Conservation (phyloP, 768 basidiomycete species). For the Serpula lacrymans region DNA sequence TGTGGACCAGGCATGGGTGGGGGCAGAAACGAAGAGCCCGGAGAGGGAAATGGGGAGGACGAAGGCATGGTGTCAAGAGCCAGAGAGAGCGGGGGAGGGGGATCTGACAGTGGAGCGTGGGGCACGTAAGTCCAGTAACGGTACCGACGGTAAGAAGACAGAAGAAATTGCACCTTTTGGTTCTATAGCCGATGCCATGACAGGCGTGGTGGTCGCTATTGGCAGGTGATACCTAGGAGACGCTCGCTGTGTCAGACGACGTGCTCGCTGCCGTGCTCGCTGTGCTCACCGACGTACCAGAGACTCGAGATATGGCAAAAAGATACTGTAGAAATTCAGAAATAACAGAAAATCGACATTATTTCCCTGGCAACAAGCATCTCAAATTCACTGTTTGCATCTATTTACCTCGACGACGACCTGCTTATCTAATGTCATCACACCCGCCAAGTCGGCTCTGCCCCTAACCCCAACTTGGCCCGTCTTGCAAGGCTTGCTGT, state of each 20-base stretch:
- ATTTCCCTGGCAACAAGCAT: conserved; percentile 1
- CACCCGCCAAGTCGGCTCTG: conserved; percentile 15
- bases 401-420: too few relatives aligned
- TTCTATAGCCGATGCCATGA: conserved; percentile 7
- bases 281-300: too few relatives aligned
- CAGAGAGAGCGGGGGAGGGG: conserved; percentile 2
- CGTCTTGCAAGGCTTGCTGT: conserved; percentile 24
- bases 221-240: too few relatives aligned
- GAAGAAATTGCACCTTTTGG: conserved; percentile 4
- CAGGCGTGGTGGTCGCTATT: background rate
- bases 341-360: background rate
- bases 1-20: conserved; percentile 65
- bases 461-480: conserved; percentile 12
- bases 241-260: too few relatives aligned
- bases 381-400: too few relatives aligned
- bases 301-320: conserved; percentile 1
- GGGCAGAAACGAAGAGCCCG: conserved; percentile 64
- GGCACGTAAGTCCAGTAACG: background rate
- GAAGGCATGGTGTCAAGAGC: conserved; percentile 39
- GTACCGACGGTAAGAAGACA: background rate
- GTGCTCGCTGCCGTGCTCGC: too few relatives aligned
- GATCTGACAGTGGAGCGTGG: conserved; percentile 3
- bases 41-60: conserved; percentile 53
- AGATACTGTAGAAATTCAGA: background rate
- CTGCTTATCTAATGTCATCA: conserved; percentile 4